phyloP scores from a whole-genome alignment of 2,329 filamentous ascomycete genomes.

The Phaeosphaeriaceae sp. region DNA sequence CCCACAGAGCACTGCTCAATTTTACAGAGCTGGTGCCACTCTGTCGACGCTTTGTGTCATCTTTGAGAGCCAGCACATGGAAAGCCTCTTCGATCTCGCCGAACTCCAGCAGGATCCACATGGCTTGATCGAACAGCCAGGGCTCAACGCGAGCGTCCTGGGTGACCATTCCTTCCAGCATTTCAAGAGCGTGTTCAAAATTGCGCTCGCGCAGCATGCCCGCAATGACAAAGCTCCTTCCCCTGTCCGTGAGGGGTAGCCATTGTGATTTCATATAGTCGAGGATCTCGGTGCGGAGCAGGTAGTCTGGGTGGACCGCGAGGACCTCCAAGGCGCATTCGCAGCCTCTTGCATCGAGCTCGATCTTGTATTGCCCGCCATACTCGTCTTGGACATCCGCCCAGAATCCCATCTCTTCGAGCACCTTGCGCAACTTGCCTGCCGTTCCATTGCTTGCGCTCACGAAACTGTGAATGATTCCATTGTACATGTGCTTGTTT shows the following conservation, averaged over 20 bases:
- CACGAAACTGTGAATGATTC: constrained; percentile 75
- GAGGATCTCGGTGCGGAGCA: constrained; percentile 74
- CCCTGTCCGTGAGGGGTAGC: constrained; percentile 67
- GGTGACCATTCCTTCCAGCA: constrained; percentile 70
- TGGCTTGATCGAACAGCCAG: constrained; percentile 82
- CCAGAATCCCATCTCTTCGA: constrained; percentile 71
- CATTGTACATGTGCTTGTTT: constrained; percentile 71
- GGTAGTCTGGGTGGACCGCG: constrained; percentile 84
- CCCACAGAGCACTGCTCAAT: constrained; percentile 67
- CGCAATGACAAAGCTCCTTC: constrained; percentile 71
- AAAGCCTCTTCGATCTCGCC: constrained; percentile 81
- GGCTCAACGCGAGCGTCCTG: constrained; percentile 63
- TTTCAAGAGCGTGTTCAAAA: constrained; percentile 78
- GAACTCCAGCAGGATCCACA: constrained; percentile 74
- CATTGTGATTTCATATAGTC: constrained; percentile 77
- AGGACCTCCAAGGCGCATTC: constrained; percentile 76
- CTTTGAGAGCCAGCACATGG: constrained; percentile 63
- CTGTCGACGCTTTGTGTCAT: constrained; percentile 19
- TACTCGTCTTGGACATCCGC: background rate
- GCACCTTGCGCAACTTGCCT: constrained; percentile 65
- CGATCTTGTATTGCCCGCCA: constrained; percentile 59
- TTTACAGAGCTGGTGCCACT: constrained; percentile 30
- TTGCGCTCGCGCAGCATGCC: constrained; percentile 82
- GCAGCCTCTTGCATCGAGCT: constrained; percentile 71
- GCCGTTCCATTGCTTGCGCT: constrained; percentile 70